Evolutionary conservation across 1,139 yeast species (phyloP).

Genomic region (Hemisphaericaspora lyxosophila): DNA sequence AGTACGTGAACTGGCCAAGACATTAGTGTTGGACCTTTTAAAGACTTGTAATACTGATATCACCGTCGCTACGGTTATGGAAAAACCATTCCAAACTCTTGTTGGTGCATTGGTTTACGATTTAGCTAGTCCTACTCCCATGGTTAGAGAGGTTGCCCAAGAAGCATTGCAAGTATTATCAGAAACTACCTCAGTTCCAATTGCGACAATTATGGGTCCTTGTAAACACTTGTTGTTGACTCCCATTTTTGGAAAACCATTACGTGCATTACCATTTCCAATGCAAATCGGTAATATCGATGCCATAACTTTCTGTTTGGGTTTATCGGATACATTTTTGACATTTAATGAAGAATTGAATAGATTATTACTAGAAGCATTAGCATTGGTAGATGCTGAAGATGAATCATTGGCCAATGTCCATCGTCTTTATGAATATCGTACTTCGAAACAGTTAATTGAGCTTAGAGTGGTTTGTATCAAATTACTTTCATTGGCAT

Average conservation of each 20-base stretch:
- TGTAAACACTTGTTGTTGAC: slow-evolving; percentile 80
- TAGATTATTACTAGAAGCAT: slow-evolving; percentile 81
- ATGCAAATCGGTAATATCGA: slow-evolving; percentile 99
- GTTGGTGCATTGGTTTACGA: slow-evolving; percentile 89
- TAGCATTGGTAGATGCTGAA: slow-evolving; percentile 95
- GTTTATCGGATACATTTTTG: slow-evolving; percentile 76
- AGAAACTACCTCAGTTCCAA: slow-evolving; percentile 64
- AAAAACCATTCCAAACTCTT: slow-evolving; percentile 79
- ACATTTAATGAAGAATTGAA: slow-evolving; percentile 87
- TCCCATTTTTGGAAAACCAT: slow-evolving; percentile 95
- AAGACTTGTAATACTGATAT: slow-evolving; percentile 63
- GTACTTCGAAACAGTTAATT: slow-evolving; percentile 83
- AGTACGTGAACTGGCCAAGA: slow-evolving; percentile 70
- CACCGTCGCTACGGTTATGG: slow-evolving; percentile 58
- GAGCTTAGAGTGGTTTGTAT: slow-evolving; percentile 90
- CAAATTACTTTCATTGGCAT: slow-evolving; percentile 74
- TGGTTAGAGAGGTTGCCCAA: slow-evolving; percentile 82
- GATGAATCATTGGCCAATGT: slow-evolving; percentile 92
- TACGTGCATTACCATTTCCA: slow-evolving; percentile 94
- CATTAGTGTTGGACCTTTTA: slow-evolving; percentile 61
- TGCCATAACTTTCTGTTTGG: slow-evolving; percentile 87
- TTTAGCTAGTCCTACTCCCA: slow-evolving; percentile 81
- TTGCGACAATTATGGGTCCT: slow-evolving; percentile 75
- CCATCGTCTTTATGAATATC: slow-evolving; percentile 78
- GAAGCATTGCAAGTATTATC: slow-evolving; percentile 67